Evolutionary conservation across 1,139 yeast species (phyloP), one percentile per base, ranked within the genome.

Genomic region (Petasospora fabianii): DNA sequence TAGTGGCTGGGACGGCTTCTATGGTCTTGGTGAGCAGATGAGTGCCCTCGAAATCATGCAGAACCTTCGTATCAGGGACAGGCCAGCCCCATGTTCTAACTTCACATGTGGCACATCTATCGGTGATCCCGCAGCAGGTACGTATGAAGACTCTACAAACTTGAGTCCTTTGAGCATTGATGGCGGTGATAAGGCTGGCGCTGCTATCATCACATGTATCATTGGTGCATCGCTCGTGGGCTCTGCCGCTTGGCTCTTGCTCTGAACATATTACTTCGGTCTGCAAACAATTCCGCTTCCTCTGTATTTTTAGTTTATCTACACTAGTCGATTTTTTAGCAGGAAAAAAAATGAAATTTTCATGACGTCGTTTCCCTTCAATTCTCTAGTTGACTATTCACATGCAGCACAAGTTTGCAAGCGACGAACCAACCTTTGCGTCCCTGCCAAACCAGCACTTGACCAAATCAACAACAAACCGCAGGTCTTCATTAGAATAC

Each of bases 1-100:
- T 22, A n/a, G 26, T 12, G 75, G 75, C n/a, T 90, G 88, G 84
- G 97, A 90, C 61, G 82, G 80, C 3, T 59, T 53, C 35, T 88
- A 75, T 53, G 97, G 97, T n/a, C 71, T 90, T 29, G 97, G 97
- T 48, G 97, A 90, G 62, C 96, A 90, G 61, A 85, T 90, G 84
- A 63, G 79, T 35, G 95, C 97, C 0, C 67, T 88, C 42, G 97
- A 88, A 59, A 77, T 77, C 5, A 73, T 88, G 56, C 84, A 80
- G 50, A 80, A 75, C 50, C 68, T 83, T 39, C 66, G 79, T 56
- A 76, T 76, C 17, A 61, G 69, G 38, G 64, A 72, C 27, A 69
- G 68, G 46, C 77, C 73, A 17, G 73, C 77, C 43, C 88, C 84
- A 24, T 77, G 67, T 44, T 78, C 84, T 8, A 70, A 75, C 14